Evolutionary conservation across 257 asterid genomes (phyloP), one percentile per base, ranked within the genome.

Genomic region (Solanum clarkiae): DNA sequence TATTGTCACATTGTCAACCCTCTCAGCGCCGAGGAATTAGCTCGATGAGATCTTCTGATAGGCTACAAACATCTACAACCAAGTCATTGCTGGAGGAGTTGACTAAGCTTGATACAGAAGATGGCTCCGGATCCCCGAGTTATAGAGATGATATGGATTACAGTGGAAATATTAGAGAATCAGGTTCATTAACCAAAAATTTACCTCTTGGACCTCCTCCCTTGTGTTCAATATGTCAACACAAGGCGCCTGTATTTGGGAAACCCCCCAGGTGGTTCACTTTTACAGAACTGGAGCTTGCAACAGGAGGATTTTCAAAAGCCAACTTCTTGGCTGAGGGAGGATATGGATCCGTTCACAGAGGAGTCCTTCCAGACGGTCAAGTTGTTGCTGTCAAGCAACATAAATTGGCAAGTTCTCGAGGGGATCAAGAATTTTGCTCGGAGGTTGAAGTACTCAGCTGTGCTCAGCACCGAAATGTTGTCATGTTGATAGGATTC

Each of bases 401-500:
- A 90, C 98, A 97, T 84, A 97, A 95, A 91, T 80, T 94, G 91
- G 99, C 99, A 4, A 95, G 99, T 70, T 94, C 98, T 80, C 98
- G 95, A 89, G 99, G 99, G 44, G 99, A 97, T 88, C 98, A 94
- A 47, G 99, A 95, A 82, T 97, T 97, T 87, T 97, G 98, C 95
- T 92, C 99, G 1, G 98, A 97, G 86, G 98, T 95, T 32, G 99
- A 97, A 88, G 99, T 97, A 5, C 87, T 97, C 29, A 97, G 99
- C 91, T 95, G 98, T 55, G 99, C 99, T 79, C 98, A 95, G 93
- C 99, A 97, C 85, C 95, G 98, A 1, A 97, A 97, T 86, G 99
- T 97, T 10, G 99, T 96, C 36, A 94, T 92, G 96, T 88, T 96
- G 92, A 93, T 96, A 47, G 99, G 99, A 57, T 97, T 94, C 86